These are phyloP conservation scores for Teratosphaeria epicoccoides DNA, from an alignment of 2,329 filamentous ascomycete species.

Conservation along the genomic window DNA sequence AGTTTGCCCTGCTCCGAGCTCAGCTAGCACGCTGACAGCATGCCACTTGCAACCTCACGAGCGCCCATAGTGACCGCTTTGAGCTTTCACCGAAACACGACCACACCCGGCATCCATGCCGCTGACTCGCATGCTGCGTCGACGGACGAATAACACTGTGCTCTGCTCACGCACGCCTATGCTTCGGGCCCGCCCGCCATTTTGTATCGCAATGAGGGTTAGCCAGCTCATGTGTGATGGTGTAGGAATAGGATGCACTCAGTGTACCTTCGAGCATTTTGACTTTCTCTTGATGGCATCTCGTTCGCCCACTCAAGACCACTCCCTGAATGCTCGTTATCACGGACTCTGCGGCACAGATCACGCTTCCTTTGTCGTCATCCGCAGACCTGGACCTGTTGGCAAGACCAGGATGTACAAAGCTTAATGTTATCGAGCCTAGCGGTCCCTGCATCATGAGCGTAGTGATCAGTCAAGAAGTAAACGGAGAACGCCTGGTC, in stretches of 20 bases:
- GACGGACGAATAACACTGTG: neutral
- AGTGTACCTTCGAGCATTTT: neutral
- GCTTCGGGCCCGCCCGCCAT: neutral
- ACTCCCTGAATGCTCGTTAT: neutral
- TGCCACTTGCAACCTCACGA: neutral
- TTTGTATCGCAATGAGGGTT: neutral
- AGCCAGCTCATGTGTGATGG: neutral
- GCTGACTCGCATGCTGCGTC: neutral
- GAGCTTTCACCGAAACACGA: neutral
- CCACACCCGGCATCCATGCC: neutral
- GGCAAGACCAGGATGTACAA: constrained; percentile 1
- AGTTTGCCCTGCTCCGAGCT: neutral
- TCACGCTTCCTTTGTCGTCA: constrained; percentile 7
- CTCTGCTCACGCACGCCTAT: neutral
- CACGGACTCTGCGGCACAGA: neutral
- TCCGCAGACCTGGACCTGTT: constrained; percentile 5
- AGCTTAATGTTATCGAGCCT: constrained; percentile 2
- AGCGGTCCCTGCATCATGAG: constrained; percentile 7
- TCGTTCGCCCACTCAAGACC: neutral
- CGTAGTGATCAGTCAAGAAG: too few species aligned
- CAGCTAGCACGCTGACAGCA: neutral
- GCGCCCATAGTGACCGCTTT: neutral
- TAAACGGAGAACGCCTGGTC: constrained; percentile 4
- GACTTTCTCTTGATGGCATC: neutral
- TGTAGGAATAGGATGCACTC: neutral